Evolutionary conservation across 768 basidiomycete species (phyloP).

Genomic region (Infundibulicybe gibba): DNA sequence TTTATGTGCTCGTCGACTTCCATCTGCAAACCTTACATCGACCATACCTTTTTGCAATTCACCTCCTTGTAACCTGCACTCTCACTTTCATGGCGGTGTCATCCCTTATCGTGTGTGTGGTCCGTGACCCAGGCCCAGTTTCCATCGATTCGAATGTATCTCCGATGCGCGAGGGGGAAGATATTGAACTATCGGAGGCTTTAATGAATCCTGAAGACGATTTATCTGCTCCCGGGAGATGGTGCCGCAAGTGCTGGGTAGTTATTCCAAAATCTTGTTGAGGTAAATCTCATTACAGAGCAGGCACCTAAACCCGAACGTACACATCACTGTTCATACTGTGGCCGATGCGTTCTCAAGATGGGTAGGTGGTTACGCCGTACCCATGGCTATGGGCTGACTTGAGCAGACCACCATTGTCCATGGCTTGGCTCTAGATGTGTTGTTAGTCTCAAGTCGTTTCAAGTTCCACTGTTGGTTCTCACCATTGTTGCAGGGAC

Average conservation of each 20-base stretch:
- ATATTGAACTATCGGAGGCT: constrained; percentile 53
- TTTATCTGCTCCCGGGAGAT: constrained; percentile 50
- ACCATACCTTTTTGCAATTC: constrained; percentile 42
- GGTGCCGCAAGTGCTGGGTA: constrained; percentile 79
- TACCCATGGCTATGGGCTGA: constrained; percentile 1
- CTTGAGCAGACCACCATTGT: constrained; percentile 81
- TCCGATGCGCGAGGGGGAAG: constrained; percentile 20
- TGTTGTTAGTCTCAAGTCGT: constrained; percentile 47
- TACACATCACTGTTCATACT: constrained; percentile 73
- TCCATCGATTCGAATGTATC: constrained; percentile 21
- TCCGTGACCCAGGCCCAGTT: constrained; percentile 73
- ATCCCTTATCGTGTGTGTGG: constrained; percentile 70
- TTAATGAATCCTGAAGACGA: constrained; percentile 56
- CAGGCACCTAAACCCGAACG: constrained; percentile 75
- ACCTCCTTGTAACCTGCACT: constrained; percentile 57
- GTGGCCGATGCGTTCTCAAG: constrained; percentile 78
- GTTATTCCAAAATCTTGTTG: constrained; percentile 5
- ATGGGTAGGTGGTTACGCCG: constrained; percentile 84
- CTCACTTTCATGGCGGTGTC: constrained; percentile 68
- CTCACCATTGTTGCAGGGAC: constrained; percentile 45
- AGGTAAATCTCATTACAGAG: background rate
- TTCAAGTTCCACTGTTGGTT: background rate
- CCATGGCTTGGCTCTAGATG: constrained; percentile 79
- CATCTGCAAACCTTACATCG: constrained; percentile 54
- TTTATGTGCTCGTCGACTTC: constrained; percentile 65